These are phyloP conservation scores for Salvia rosmarinus DNA, from an alignment of 257 asterid species.

Conservation along the genomic window DNA sequence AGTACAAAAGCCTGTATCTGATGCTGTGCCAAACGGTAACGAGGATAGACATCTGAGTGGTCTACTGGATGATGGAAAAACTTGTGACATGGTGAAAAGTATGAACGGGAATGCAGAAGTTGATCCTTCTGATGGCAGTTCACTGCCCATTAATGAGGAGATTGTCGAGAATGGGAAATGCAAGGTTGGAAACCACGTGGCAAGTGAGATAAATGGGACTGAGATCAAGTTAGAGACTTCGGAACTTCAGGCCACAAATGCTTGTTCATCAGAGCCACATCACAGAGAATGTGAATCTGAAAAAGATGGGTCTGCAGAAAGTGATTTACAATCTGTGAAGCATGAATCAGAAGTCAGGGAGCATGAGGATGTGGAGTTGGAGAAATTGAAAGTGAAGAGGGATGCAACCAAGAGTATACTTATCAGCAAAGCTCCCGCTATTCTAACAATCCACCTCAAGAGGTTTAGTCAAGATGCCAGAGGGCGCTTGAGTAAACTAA, in stretches of 20 bases:
- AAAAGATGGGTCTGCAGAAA: constrained; percentile 35
- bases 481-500: constrained; percentile 84
- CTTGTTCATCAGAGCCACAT: constrained; percentile 30
- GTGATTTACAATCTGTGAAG: constrained; percentile 29
- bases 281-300: constrained; percentile 35
- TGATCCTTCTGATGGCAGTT: constrained; percentile 38
- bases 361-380: constrained; percentile 47
- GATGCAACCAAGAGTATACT: constrained; percentile 85
- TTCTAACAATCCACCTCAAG: constrained; percentile 83
- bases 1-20: constrained; percentile 35
- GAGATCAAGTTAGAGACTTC: constrained; percentile 36
- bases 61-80: constrained; percentile 20
- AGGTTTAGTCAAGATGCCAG: constrained; percentile 88
- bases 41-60: constrained; percentile 37
- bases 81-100: constrained; percentile 21
- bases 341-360: constrained; percentile 48
- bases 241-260: constrained; percentile 27
- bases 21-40: constrained; percentile 35
- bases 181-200: constrained; percentile 30
- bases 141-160: constrained; percentile 34
- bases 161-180: constrained; percentile 33
- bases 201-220: constrained; percentile 37
- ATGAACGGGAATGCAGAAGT: constrained; percentile 38
- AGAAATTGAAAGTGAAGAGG: constrained; percentile 73
- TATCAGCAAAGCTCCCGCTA: constrained; percentile 67